Evolutionary conservation across 208 protist genomes (phyloP).

Genomic region (Leishmania arabica): DNA sequence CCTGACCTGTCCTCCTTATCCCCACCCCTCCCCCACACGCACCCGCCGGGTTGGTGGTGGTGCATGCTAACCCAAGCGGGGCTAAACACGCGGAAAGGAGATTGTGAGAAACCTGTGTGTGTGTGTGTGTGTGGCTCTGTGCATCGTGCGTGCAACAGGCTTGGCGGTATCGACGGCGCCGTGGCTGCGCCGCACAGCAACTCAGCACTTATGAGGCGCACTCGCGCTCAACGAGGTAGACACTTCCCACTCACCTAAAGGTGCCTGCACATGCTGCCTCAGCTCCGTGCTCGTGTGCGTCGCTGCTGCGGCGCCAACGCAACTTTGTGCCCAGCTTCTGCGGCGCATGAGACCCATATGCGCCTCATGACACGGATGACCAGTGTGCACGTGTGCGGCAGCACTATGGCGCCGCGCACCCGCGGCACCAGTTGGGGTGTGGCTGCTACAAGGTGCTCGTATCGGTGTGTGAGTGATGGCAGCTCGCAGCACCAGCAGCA

Average conservation of each 20-base stretch:
- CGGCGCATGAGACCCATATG: neutral
- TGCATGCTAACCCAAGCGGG: no score
- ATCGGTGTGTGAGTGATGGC: constrained; percentile 2
- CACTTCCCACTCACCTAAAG: neutral
- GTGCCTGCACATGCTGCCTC: neutral
- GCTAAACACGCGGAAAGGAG: no score
- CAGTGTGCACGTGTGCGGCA: neutral
- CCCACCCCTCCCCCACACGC: neutral
- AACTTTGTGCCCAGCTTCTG: neutral
- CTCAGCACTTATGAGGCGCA: neutral
- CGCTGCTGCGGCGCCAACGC: neutral
- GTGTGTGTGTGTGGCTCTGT: neutral
- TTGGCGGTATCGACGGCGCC: neutral
- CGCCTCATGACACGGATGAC: neutral
- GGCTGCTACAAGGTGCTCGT: neutral
- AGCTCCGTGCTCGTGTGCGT: neutral
- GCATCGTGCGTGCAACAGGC: neutral
- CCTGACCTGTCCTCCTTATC: neutral
- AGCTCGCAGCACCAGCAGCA: constrained; percentile 5
- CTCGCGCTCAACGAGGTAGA: neutral
- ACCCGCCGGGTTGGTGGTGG: neutral
- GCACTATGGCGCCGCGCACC: neutral
- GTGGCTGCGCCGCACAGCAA: no score
- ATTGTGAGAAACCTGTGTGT: neutral
- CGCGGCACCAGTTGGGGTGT: neutral